phyloP scores from a whole-genome alignment of 352 stramenopile species.

The Phytophthora meadii region DNA sequence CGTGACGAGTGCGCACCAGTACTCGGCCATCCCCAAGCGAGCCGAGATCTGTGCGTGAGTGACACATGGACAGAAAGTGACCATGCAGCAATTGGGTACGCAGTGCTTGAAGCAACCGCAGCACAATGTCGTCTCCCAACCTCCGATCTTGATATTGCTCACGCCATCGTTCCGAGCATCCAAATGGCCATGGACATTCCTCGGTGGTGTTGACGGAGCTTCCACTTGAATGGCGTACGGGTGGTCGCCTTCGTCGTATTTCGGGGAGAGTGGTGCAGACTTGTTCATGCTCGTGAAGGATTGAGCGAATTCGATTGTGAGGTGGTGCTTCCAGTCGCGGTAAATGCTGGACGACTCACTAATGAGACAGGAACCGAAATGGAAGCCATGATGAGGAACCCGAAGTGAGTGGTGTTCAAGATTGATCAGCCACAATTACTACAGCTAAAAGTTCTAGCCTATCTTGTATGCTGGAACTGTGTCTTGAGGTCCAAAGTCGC shows the following conservation, averaged over 20 bases:
- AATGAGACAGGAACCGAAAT: constrained; percentile 4
- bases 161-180: constrained; percentile 7
- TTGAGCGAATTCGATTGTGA: constrained; percentile 23
- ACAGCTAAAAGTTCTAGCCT: not conserved
- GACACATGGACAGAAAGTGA: constrained; percentile 49
- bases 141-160: constrained; percentile 27
- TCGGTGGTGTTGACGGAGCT: constrained; percentile 14
- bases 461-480: constrained; percentile 38
- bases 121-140: constrained; percentile 35
- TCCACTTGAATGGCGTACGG: constrained; percentile 44
- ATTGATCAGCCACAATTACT: too few species aligned
- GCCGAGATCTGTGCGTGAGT: constrained; percentile 46
- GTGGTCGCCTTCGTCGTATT: constrained; percentile 7
- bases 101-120: constrained; percentile 51
- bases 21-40: constrained; percentile 39
- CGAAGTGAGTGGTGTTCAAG: not conserved
- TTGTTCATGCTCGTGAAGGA: constrained; percentile 9
- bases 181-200: not conserved
- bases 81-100: constrained; percentile 61
- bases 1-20: constrained; percentile 31
- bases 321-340: not conserved
- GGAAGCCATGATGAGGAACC: not conserved
- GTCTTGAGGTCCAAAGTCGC: constrained; percentile 44
- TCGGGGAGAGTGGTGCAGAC: constrained; percentile 9
- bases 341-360: constrained; percentile 7